A percentile compares a stretch with the other conserved stretches of the same genome.
Conservation (phyloP, 2,329 filamentous ascomycete genomes). For the Dactylellina haptotyla region DNA sequence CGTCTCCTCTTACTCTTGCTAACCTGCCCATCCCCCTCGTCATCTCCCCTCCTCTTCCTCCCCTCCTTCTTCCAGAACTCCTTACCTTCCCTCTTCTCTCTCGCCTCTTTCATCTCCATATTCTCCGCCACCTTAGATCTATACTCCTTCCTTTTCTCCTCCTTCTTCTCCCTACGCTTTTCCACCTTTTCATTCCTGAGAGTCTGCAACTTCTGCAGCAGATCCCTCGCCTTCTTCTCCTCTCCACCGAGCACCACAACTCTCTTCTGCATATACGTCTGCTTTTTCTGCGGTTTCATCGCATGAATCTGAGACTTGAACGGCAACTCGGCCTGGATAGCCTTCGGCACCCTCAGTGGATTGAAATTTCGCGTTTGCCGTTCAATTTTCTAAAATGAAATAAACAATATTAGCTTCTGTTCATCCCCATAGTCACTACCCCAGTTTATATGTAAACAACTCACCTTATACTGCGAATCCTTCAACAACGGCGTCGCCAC, state of each 20-base stretch:
- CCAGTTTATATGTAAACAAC: constrained; percentile 4
- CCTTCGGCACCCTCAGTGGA: constrained; percentile 77
- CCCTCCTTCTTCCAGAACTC: constrained; percentile 94
- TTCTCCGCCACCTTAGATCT: constrained; percentile 83
- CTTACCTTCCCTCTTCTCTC: constrained; percentile 90
- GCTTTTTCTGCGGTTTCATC: constrained; percentile 80
- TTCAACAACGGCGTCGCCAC: constrained; percentile 80
- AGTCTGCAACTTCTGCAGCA: constrained; percentile 93
- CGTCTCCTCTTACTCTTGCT: constrained; percentile 60
- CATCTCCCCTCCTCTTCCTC: constrained; percentile 74
- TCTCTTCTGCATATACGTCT: constrained; percentile 94
- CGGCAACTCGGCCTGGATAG: constrained; percentile 83
- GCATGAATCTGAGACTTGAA: constrained; percentile 90
- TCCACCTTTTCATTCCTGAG: constrained; percentile 89
- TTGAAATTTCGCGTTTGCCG: constrained; percentile 80
- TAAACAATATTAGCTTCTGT: constrained; percentile 7
- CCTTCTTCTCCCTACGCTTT: constrained; percentile 84
- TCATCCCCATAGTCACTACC: neutral
- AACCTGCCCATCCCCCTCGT: constrained; percentile 65
- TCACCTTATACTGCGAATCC: constrained; percentile 82
- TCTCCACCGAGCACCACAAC: constrained; percentile 82
- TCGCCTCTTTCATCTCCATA: constrained; percentile 82
- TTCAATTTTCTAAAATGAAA: constrained; percentile 64
- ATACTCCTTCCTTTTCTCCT: constrained; percentile 83
- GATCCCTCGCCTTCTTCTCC: constrained; percentile 85